Conservation (phyloP, 108 stramenopile genomes). For the Skeletonema costatum region DNA sequence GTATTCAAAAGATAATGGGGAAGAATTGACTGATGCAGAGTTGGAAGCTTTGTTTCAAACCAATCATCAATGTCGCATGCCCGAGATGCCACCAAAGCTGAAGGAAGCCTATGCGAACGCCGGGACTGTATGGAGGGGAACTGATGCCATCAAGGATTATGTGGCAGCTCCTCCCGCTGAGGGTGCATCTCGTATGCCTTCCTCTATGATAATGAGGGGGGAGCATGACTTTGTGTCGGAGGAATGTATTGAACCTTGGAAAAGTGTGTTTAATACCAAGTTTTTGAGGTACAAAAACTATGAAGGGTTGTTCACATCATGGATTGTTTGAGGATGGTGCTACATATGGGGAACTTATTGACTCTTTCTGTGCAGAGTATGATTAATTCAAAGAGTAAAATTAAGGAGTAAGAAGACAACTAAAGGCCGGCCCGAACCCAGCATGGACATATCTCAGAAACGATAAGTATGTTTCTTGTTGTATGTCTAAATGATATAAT, state of each 20-base stretch:
- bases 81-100: slow-evolving; percentile 47
- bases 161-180: slow-evolving; percentile 35
- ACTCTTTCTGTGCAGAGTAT: slow-evolving; percentile 30
- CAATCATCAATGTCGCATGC: slow-evolving; percentile 66
- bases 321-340: slow-evolving; percentile 53
- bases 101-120: slow-evolving; percentile 61
- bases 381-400: slow-evolving; percentile 2
- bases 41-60: slow-evolving; percentile 50
- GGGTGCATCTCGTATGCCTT: slow-evolving; percentile 29
- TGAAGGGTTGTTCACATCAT: slow-evolving; percentile 63
- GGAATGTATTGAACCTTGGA: slow-evolving; percentile 55
- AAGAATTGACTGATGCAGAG: slow-evolving; percentile 8
- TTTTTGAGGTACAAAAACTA: slow-evolving; percentile 29
- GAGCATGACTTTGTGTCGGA: slow-evolving; percentile 68
- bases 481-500: neutral
- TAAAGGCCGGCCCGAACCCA: too few relatives aligned
- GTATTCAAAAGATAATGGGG: slow-evolving; percentile 14
- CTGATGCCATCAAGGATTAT: slow-evolving; percentile 59
- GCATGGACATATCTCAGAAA: too few relatives aligned
- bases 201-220: slow-evolving; percentile 40
- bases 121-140: slow-evolving; percentile 61
- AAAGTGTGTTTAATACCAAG: slow-evolving; percentile 39
- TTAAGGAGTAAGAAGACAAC: neutral
- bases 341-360: slow-evolving; percentile 31
- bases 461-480: neutral